Base-by-base conservation (phyloP, 805 yeast genomes). In the Alloascoidea hylecoeti region DNA sequence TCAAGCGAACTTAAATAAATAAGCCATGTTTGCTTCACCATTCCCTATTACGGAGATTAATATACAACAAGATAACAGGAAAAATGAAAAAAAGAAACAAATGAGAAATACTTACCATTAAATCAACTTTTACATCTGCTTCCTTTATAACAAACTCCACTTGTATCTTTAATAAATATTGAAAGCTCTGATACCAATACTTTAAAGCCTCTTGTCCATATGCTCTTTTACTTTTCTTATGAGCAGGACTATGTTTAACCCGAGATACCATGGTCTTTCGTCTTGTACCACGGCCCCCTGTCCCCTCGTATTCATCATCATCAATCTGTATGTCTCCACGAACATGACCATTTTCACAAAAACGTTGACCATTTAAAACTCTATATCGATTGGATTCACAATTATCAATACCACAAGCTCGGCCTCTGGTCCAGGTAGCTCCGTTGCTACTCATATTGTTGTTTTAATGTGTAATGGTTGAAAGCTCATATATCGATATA, bases 301-400 rank as follows among this genome's bases (percentile, higher is more conserved):
- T 59, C 18, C 56, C 55, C 27, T 70, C 79, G 42, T 77, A 89
- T n/a, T 78, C 86, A 35, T 84, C 95, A 49, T 84, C 89, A 44
- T 81, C 82, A 44, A 75, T 65, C 52, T 84, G 94, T 17, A 80
- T 51, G 44, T 77, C 80, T 27, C 88, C 86, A 56, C 73, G 71
- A 15, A 88, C 86, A 57, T 89, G 98, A 3, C 97, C 97, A 50
- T 71, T 79, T 49, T 82, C 89, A 53, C 98, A 89, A 6, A 88
- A 78, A 40, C 76, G 68, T 37, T 72, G 72, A 17, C 98, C 98
- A 49, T 81, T 84, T 2, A 74, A 60, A 18, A 72, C 56, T 37
- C 78, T 67, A 73, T 84, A 89, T 37, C 78, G 67, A 30, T 75
- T 60, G 1, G 96, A 81, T 3, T 81, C 73, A 57, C 98, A 89